Evolutionary conservation across 2,329 filamentous ascomycete genomes (phyloP).

Genomic region (Parastagonospora avenae): DNA sequence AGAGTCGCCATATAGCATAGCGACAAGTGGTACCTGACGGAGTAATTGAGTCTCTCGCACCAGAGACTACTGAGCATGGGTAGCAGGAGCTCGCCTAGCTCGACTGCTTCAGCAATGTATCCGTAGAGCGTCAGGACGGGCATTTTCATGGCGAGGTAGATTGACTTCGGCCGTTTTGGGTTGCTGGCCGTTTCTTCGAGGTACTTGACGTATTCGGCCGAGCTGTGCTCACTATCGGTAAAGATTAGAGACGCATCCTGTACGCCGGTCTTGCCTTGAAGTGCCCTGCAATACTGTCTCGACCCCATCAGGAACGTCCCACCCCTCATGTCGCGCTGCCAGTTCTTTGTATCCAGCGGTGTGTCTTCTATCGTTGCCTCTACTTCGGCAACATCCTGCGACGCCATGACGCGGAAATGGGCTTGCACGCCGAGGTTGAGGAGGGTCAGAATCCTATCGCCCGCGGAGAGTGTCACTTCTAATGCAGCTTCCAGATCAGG

Average conservation of each 20-base stretch:
- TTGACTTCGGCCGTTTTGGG: constrained; percentile 66
- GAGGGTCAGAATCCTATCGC: constrained; percentile 74
- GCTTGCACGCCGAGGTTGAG: constrained; percentile 72
- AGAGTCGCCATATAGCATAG: constrained; percentile 49
- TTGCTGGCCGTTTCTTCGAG: constrained; percentile 58
- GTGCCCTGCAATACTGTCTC: constrained; percentile 69
- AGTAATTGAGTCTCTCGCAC: constrained; percentile 51
- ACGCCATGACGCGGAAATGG: constrained; percentile 70
- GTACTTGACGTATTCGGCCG: constrained; percentile 59
- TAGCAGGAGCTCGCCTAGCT: constrained; percentile 49
- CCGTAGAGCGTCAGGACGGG: constrained; percentile 52
- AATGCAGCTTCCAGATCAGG: constrained; percentile 67
- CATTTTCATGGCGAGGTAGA: constrained; percentile 66
- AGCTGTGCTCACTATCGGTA: constrained; percentile 70
- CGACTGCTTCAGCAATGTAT: constrained; percentile 48
- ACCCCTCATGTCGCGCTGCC: constrained; percentile 72
- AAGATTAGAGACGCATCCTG: constrained; percentile 62
- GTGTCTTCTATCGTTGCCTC: constrained; percentile 73
- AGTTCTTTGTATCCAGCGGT: constrained; percentile 75
- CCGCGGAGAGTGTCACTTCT: constrained; percentile 68
- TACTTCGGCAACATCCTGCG: constrained; percentile 70
- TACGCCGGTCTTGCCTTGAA: constrained; percentile 73
- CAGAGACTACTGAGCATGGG: constrained; percentile 51
- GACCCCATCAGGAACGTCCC: constrained; percentile 71
- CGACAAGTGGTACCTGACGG: constrained; percentile 50